These are phyloP conservation scores for Daldinia bambusicola DNA, from an alignment of 495 filamentous ascomycete genomes.

Conservation along the genomic window DNA sequence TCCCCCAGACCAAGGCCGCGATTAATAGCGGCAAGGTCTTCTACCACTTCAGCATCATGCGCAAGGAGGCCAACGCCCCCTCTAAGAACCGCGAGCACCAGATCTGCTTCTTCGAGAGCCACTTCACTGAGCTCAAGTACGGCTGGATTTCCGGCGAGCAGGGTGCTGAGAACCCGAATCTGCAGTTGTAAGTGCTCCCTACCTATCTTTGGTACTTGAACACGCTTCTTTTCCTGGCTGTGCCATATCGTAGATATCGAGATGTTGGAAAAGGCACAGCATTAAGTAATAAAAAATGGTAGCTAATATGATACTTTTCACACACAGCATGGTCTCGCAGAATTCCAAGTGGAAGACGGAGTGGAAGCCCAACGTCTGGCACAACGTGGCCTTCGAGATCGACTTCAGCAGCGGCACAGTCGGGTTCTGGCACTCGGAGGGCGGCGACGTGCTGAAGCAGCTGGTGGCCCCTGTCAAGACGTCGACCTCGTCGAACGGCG, in stretches of 20 bases:
- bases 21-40: constrained; percentile 68
- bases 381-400: constrained; percentile 76
- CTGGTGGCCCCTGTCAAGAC: constrained; percentile 66
- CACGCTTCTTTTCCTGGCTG: no score
- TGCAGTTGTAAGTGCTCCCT: constrained; percentile 53
- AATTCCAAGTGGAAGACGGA: constrained; percentile 56
- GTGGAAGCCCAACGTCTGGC: constrained; percentile 69
- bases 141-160: constrained; percentile 70
- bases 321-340: constrained; percentile 52
- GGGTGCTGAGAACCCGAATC: constrained; percentile 60
- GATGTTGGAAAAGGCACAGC: no score
- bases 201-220: no score
- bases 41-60: constrained; percentile 74
- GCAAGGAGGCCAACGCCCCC: constrained; percentile 64
- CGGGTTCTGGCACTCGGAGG: constrained; percentile 75
- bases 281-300: no score
- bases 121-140: constrained; percentile 78
- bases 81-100: constrained; percentile 71
- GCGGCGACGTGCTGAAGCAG: constrained; percentile 64
- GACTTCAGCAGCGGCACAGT: constrained; percentile 69
- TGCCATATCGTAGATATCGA: no score
- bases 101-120: constrained; percentile 75
- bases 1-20: constrained; percentile 70
- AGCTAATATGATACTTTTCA: constrained; percentile 2
- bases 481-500: constrained; percentile 71